A percentile compares a stretch with the other conserved stretches of the same genome.
Evolutionary conservation across 768 basidiomycete species (phyloP).

Genomic region (Suillus cothurnatus): DNA sequence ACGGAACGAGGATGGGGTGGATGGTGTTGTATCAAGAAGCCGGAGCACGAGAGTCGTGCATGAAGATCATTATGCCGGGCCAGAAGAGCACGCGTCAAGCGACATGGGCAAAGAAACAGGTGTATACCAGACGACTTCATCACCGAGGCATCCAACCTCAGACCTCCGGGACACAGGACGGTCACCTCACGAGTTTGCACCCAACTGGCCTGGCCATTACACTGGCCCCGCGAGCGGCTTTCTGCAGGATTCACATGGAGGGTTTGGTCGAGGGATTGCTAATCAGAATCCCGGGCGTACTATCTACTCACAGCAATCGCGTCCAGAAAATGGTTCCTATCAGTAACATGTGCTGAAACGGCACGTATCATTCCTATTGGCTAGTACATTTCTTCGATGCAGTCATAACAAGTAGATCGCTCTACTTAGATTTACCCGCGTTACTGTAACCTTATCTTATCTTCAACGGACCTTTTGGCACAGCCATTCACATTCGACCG

Average conservation of each 20-base stretch:
- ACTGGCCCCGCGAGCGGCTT: constrained; percentile 55
- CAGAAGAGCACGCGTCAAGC: constrained; percentile 26
- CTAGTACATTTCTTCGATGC: neutral
- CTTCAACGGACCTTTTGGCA: neutral
- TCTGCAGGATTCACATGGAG: constrained; percentile 42
- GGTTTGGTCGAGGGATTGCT: constrained; percentile 40
- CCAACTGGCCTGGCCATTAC: constrained; percentile 40
- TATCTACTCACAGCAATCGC: constrained; percentile 57
- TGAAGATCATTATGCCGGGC: constrained; percentile 17
- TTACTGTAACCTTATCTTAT: constrained; percentile 2
- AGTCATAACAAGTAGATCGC: neutral
- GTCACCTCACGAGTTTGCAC: constrained; percentile 19
- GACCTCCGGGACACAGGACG: constrained; percentile 11
- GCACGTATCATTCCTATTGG: neutral
- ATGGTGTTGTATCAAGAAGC: constrained; percentile 30
- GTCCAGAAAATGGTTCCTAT: constrained; percentile 35
- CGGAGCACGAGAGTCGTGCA: constrained; percentile 31
- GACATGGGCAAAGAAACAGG: constrained; percentile 25
- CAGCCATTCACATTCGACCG: neutral
- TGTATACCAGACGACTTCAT: constrained; percentile 16
- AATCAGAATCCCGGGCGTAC: constrained; percentile 59
- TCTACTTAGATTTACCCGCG: neutral
- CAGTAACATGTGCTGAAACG: constrained; percentile 18
- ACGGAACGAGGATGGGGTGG: constrained; percentile 17
- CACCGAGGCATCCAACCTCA: constrained; percentile 23